Conservation (phyloP, 2,329 filamentous ascomycete genomes). For the Coniochaeta hoffmannii region DNA sequence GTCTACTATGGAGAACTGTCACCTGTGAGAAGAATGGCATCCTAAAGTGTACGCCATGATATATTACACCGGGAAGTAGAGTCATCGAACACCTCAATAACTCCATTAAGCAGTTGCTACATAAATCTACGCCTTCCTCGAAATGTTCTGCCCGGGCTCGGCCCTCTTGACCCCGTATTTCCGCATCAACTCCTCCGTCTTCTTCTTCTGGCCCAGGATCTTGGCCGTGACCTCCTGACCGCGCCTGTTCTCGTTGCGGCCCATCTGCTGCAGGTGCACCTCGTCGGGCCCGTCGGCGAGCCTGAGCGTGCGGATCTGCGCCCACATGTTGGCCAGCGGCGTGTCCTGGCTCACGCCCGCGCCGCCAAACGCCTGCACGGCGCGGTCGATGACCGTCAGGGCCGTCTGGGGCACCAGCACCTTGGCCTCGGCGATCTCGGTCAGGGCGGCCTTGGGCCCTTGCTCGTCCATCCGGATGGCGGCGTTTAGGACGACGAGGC, state of each 20-base stretch:
- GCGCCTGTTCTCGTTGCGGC: constrained; percentile 70
- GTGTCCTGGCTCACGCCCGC: constrained; percentile 93
- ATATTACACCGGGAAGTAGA: too few species aligned
- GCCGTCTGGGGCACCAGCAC: constrained; percentile 78
- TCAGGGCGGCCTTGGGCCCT: constrained; percentile 81
- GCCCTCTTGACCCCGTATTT: constrained; percentile 40
- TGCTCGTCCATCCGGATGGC: constrained; percentile 89
- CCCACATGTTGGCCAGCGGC: constrained; percentile 79
- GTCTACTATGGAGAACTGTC: too few species aligned
- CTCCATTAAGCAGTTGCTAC: constrained; percentile 3
- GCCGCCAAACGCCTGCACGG: constrained; percentile 86
- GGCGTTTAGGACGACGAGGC: constrained; percentile 86
- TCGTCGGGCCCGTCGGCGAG: constrained; percentile 94
- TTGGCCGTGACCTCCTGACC: constrained; percentile 52
- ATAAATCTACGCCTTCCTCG: constrained; percentile 36
- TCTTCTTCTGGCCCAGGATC: constrained; percentile 57
- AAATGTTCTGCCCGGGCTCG: constrained; percentile 46
- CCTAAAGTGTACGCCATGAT: too few species aligned
- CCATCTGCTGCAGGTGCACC: constrained; percentile 81
- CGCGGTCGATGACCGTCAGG: constrained; percentile 84
- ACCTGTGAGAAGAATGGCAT: too few species aligned
- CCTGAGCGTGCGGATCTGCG: constrained; percentile 70
- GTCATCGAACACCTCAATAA: too few species aligned
- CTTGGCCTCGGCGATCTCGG: constrained; percentile 94
- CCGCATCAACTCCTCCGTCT: constrained; percentile 58